phyloP scores from a whole-genome alignment of 129 eudicot genomes.

The Tagetes erecta region DNA sequence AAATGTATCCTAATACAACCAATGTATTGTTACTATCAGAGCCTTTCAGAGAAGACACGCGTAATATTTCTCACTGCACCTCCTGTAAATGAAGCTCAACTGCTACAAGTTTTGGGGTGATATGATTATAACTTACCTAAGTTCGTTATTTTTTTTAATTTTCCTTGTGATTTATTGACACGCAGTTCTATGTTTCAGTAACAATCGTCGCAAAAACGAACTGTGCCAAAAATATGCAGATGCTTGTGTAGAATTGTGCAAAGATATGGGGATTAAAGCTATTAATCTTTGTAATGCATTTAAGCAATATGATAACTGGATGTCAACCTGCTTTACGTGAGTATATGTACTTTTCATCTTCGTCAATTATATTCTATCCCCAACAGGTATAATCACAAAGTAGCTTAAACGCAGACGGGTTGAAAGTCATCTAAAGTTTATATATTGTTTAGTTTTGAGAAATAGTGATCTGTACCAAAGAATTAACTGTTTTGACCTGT shows the following conservation, averaged over 20 bases:
- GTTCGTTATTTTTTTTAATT: background rate
- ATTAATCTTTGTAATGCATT: conserved; percentile 62
- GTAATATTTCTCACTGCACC: conserved; percentile 64
- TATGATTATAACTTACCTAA: conserved; percentile 11
- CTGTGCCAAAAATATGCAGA: conserved; percentile 56
- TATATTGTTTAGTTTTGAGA: background rate
- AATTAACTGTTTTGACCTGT: too few relatives aligned
- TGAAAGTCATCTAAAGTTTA: background rate
- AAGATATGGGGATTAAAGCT: conserved; percentile 51
- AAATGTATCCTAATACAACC: conserved; percentile 8
- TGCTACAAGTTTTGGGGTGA: conserved; percentile 48
- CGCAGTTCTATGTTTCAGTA: conserved; percentile 26
- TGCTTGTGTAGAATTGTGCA: conserved; percentile 58
- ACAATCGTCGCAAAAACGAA: conserved; percentile 51
- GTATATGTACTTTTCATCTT: conserved; percentile 16
- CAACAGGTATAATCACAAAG: background rate
- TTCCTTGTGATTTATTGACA: background rate
- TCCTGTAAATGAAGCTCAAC: conserved; percentile 60
- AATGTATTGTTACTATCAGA: conserved; percentile 32
- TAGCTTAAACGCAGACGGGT: background rate
- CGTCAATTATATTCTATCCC: background rate
- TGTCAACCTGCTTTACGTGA: conserved; percentile 63
- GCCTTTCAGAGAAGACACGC: conserved; percentile 65
- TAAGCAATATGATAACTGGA: conserved; percentile 56
- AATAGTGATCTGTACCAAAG: background rate